Conservation (phyloP, 164 flowering plant genomes). For the Chimonanthus praecox region DNA sequence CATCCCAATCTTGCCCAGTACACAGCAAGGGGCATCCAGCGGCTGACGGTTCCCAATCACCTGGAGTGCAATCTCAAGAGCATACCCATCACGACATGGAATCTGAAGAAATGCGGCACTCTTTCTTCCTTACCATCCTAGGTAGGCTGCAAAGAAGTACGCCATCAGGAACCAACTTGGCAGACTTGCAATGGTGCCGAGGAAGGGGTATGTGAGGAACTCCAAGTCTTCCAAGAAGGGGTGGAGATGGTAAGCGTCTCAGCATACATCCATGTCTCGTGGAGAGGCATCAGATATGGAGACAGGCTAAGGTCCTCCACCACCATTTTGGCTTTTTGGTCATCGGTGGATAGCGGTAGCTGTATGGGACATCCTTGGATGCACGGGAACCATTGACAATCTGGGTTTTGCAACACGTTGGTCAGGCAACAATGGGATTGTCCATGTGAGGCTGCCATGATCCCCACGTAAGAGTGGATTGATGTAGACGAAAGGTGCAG, state of each 20-base stretch:
- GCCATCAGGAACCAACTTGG: slow-evolving; percentile 79
- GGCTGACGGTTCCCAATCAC: slow-evolving; percentile 57
- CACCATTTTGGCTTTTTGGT: slow-evolving; percentile 77
- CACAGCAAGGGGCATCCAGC: slow-evolving; percentile 61
- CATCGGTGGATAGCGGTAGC: slow-evolving; percentile 70
- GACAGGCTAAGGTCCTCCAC: slow-evolving; percentile 86
- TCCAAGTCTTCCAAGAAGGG: slow-evolving; percentile 72
- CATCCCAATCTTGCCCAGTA: slow-evolving; percentile 81
- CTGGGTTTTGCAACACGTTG: slow-evolving; percentile 5
- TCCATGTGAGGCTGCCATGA: slow-evolving; percentile 26
- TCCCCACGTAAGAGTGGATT: slow-evolving; percentile 37
- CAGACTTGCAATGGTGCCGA: slow-evolving; percentile 48
- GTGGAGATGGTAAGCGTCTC: slow-evolving; percentile 66
- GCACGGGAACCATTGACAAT: slow-evolving; percentile 31
- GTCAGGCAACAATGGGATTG: slow-evolving; percentile 29
- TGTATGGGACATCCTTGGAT: slow-evolving; percentile 59
- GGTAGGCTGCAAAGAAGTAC: slow-evolving; percentile 63
- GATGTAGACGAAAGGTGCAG: slow-evolving; percentile 34
- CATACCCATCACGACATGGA: slow-evolving; percentile 89
- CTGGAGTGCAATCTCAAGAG: slow-evolving; percentile 71
- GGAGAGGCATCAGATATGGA: slow-evolving; percentile 83
- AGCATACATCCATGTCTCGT: slow-evolving; percentile 92
- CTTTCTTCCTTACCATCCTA: slow-evolving; percentile 77
- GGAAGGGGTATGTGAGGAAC: slow-evolving; percentile 59
- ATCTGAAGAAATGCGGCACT: slow-evolving; percentile 91